Conservation (phyloP, 768 basidiomycete genomes). For the Pleurotus tuoliensis region DNA sequence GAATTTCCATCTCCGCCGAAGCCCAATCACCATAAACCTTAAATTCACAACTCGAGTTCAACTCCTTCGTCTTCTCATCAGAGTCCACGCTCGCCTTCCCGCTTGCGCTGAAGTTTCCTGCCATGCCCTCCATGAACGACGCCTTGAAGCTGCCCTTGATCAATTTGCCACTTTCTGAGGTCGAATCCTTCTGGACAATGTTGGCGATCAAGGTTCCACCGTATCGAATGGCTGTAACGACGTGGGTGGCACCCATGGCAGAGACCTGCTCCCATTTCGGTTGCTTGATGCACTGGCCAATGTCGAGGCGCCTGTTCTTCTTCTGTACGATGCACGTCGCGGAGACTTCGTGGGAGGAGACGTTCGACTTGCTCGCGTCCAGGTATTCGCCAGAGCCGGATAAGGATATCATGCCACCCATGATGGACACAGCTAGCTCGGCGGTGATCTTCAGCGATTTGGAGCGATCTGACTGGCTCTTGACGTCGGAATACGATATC, state of each 20-base stretch:
- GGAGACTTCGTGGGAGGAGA: slow-evolving; percentile 3
- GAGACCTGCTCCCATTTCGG: neutral
- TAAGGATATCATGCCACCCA: slow-evolving; percentile 6
- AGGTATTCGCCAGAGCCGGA: slow-evolving; percentile 5
- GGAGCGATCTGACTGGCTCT: slow-evolving; percentile 2
- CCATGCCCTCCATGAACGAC: slow-evolving; percentile 8
- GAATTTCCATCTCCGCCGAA: slow-evolving; percentile 1
- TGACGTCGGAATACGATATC: slow-evolving; percentile 5
- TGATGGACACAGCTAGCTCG: slow-evolving; percentile 4
- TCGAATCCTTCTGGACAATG: slow-evolving; percentile 9
- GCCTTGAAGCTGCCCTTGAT: slow-evolving; percentile 7
- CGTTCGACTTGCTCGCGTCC: slow-evolving; percentile 5
- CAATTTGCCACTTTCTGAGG: slow-evolving; percentile 9
- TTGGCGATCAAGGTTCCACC: slow-evolving; percentile 13
- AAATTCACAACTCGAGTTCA: slow-evolving; percentile 4
- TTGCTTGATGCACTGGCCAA: neutral
- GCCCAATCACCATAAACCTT: slow-evolving; percentile 9
- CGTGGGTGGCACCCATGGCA: slow-evolving; percentile 12
- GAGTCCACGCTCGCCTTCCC: slow-evolving; percentile 5
- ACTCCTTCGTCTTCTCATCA: neutral
- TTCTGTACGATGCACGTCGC: slow-evolving; percentile 1
- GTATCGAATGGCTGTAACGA: slow-evolving; percentile 14
- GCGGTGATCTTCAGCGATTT: slow-evolving; percentile 6
- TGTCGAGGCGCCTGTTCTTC: slow-evolving; percentile 1
- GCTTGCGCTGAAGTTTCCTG: slow-evolving; percentile 1